phyloP scores from a whole-genome alignment of 208 protist genomes.

The Leishmania amazonensis region DNA sequence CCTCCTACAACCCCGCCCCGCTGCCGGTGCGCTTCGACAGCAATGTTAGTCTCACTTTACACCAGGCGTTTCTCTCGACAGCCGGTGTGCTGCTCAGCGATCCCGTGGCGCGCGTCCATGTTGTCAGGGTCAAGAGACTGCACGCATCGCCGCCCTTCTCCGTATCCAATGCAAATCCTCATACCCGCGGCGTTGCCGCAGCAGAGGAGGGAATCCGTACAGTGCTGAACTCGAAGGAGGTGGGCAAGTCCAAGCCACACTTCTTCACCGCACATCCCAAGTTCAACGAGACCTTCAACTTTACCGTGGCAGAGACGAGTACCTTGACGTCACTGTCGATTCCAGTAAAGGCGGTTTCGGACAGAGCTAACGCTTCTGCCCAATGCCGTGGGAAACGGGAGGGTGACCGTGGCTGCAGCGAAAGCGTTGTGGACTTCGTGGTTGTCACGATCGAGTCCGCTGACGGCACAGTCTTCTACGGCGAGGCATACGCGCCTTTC shows the following conservation, averaged over 20 bases:
- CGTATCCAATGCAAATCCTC: background rate
- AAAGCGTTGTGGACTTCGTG: conserved; percentile 53
- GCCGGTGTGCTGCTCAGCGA: conserved; percentile 78
- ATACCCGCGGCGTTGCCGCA: background rate
- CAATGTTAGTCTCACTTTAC: conserved; percentile 68
- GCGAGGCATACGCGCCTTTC: conserved; percentile 81
- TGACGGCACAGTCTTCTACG: conserved; percentile 40
- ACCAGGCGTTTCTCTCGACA: conserved; percentile 71
- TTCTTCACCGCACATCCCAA: conserved; percentile 59
- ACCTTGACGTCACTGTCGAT: conserved; percentile 41
- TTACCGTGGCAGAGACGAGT: conserved; percentile 42
- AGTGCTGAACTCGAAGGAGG: conserved; percentile 40
- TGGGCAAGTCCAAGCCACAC: conserved; percentile 41
- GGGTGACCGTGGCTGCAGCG: background rate
- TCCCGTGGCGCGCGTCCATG: conserved; percentile 61
- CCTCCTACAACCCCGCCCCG: conserved; percentile 23
- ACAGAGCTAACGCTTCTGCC: background rate
- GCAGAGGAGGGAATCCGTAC: conserved; percentile 19
- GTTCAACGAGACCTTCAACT: conserved; percentile 56
- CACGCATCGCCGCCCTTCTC: conserved; percentile 6
- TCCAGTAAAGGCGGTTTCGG: background rate
- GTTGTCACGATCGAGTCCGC: conserved; percentile 61
- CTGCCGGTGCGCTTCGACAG: conserved; percentile 73
- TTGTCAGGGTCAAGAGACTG: conserved; percentile 65
- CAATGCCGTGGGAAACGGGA: conserved; percentile 9